phyloP scores from a whole-genome alignment of 2,329 filamentous ascomycete species.

The Albophoma yamanashiensis region DNA sequence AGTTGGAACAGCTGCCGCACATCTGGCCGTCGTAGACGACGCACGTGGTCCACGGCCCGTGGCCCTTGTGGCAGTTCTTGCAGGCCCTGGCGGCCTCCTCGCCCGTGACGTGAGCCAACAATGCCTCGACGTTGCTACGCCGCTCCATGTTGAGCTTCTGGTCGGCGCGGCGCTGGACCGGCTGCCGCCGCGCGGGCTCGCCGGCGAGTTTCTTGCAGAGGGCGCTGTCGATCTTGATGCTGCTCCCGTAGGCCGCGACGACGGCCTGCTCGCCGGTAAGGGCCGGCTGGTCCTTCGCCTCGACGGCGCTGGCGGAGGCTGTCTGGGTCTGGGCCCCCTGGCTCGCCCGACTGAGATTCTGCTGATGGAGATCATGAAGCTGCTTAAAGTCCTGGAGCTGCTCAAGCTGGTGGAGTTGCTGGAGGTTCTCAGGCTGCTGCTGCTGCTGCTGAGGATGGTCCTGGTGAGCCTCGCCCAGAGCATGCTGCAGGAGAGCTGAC shows the following conservation, averaged over 20 bases:
- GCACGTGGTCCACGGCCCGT: conserved; percentile 48
- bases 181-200: conserved; percentile 36
- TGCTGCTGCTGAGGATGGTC: background rate
- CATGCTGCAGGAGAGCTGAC: background rate
- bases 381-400: too few relatives aligned
- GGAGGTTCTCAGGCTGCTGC: background rate
- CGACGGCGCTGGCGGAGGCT: background rate
- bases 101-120: conserved; percentile 47
- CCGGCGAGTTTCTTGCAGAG: conserved; percentile 42
- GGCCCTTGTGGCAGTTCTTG: conserved; percentile 50
- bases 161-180: conserved; percentile 41
- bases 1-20: conserved; percentile 52
- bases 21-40: conserved; percentile 50
- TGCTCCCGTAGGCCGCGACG: conserved; percentile 32
- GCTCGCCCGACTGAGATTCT: background rate
- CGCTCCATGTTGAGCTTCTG: conserved; percentile 45
- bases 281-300: background rate
- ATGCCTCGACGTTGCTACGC: conserved; percentile 48
- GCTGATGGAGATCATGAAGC: too few relatives aligned
- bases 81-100: conserved; percentile 36
- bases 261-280: conserved; percentile 37
- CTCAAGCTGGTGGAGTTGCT: background rate
- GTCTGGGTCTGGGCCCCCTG: background rate
- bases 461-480: background rate
- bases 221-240: conserved; percentile 39